Conservation (phyloP, 2,329 filamentous ascomycete genomes). For the Teratosphaeria zuluensis region DNA sequence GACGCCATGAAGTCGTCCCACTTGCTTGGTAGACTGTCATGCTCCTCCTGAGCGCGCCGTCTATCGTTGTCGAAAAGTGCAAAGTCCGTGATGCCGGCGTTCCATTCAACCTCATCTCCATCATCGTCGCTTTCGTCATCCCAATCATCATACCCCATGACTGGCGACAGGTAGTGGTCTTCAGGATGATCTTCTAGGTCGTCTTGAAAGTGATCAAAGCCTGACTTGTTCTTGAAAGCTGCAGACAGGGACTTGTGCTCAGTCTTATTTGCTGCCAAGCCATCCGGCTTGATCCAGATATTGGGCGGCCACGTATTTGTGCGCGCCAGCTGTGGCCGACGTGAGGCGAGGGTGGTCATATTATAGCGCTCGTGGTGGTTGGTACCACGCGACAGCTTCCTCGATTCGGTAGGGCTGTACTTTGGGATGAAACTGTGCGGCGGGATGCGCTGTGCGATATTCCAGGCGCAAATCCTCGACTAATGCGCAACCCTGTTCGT, state of each 20-base stretch:
- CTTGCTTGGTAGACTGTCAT: conserved; percentile 12
- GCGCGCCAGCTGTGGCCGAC: conserved; percentile 1
- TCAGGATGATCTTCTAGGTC: conserved; percentile 23
- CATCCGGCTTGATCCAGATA: conserved; percentile 2
- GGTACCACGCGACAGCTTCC: not conserved
- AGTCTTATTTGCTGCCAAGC: conserved; percentile 3
- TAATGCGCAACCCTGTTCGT: not conserved
- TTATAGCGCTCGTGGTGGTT: not conserved
- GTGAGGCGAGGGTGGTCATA: not conserved
- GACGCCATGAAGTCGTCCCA: conserved; percentile 18
- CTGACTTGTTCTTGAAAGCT: conserved; percentile 4
- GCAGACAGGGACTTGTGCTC: conserved; percentile 1
- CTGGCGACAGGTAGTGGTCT: conserved; percentile 22
- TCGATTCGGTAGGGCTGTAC: not conserved
- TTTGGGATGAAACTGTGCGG: not conserved
- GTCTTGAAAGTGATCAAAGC: conserved; percentile 14
- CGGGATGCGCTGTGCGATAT: not conserved
- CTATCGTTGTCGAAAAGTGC: conserved; percentile 22
- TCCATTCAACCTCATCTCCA: conserved; percentile 20
- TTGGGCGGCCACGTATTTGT: conserved; percentile 2
- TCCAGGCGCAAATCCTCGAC: not conserved
- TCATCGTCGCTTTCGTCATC: conserved; percentile 15
- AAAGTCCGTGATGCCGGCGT: conserved; percentile 26
- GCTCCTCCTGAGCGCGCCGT: conserved; percentile 15
- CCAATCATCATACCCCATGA: conserved; percentile 23